Evolutionary conservation across 805 yeast species (phyloP).

Genomic region (Yamadazyma phyllophila): DNA sequence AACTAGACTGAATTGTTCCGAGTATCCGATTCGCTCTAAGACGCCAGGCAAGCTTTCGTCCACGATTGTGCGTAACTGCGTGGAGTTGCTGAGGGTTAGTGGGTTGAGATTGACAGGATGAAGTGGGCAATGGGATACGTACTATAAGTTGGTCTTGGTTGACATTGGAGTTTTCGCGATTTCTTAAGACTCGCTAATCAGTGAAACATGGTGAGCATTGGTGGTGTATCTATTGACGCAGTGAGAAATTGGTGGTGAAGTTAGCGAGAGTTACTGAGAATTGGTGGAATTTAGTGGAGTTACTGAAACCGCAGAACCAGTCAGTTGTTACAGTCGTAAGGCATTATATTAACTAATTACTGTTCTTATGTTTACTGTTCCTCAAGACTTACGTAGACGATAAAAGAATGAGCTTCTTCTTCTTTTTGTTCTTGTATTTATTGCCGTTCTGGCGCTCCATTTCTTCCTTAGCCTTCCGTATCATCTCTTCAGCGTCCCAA

Average conservation of each 20-base stretch:
- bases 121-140: conserved; percentile 15
- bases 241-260: too few relatives aligned
- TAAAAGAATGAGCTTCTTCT: conserved; percentile 40
- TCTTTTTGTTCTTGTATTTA: conserved; percentile 41
- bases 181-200: neutral
- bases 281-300: neutral
- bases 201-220: neutral
- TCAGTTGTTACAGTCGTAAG: too few relatives aligned
- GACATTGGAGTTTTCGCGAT: neutral
- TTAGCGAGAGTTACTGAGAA: neutral
- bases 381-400: conserved; percentile 14
- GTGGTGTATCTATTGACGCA: too few relatives aligned
- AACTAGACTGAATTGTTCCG: conserved; percentile 43
- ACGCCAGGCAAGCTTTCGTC: conserved; percentile 48
- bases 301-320: too few relatives aligned
- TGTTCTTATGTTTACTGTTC: too few relatives aligned
- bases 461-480: conserved; percentile 50
- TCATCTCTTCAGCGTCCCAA: conserved; percentile 50
- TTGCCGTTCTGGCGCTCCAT: conserved; percentile 29
- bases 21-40: conserved; percentile 44
- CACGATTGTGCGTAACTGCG: conserved; percentile 46
- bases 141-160: conserved; percentile 26
- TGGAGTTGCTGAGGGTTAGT: conserved; percentile 36
- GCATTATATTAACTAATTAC: too few relatives aligned
- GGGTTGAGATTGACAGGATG: neutral